Evolutionary conservation across 306 rosid genomes (phyloP), one percentile per base, ranked within the genome.

Genomic region (Hippophae gyantsensis): DNA sequence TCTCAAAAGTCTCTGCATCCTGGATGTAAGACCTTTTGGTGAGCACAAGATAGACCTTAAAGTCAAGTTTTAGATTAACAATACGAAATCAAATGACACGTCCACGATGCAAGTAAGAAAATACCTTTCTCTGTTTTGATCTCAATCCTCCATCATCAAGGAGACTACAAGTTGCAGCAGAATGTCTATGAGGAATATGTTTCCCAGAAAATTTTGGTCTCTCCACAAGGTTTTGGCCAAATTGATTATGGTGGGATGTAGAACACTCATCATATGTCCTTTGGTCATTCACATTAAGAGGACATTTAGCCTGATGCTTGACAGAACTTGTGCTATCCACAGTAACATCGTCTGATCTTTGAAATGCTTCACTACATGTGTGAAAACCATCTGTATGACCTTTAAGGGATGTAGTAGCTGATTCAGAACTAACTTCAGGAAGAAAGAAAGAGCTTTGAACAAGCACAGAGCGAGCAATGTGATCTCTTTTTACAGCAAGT

Each of bases 331-430:
- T 73, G 70, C 97, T 89, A 68, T 93, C 99, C 62, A 89, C 94
- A 62, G 99, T 93, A 50, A 75, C 62, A 52, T 93, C 99, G 77
- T 88, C 97, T 13, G 97, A 93, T 80, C 95, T 79, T 79, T 93
- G 95, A 62, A 86, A 44, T 53, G 95, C 87, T 62, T 92, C 94
- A 54, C 84, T 85, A 80, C 92, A 83, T 47, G 96, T 87, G 76
- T 79, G 81, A 73, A 83, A 78, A 60, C 76, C 97, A 52, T 88
- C 99, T 14, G 89, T 79, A 53, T 80, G 80, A 42, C 84, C 99
- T 67, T 80, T 93, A 32, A 93, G 84, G 58, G 99, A 93, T 43
- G 99, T 93, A 42, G 99, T 89, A 61, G 96, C 99, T 50, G 99
- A 93, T 77, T 89, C 99, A 6, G 95, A 88, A 70, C 99, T 93